Evolutionary conservation across 306 rosid genomes (phyloP).

Genomic region (Gastrolobium bilobum): DNA sequence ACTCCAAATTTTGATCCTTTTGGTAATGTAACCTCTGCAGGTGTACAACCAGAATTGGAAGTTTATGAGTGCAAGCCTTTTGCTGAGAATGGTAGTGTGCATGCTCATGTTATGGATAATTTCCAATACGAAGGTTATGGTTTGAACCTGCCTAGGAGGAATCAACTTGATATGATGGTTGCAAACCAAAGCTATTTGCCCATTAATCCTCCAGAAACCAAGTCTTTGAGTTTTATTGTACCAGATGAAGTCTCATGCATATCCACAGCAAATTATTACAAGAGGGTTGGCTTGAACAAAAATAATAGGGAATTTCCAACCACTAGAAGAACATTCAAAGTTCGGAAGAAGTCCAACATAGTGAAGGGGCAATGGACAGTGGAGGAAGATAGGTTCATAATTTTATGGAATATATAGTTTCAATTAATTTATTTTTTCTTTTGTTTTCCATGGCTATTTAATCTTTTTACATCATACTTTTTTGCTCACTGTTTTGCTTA

Average conservation of each 20-base stretch:
- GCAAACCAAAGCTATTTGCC: constrained; percentile 50
- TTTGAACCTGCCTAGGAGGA: constrained; percentile 56
- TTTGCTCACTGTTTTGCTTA: not conserved
- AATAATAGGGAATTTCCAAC: constrained; percentile 49
- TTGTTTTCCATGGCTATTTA: constrained; percentile 5
- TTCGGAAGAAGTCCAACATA: constrained; percentile 61
- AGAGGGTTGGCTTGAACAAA: constrained; percentile 53
- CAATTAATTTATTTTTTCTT: not conserved
- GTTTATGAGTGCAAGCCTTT: constrained; percentile 62
- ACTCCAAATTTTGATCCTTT: constrained; percentile 57
- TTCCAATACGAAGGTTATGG: constrained; percentile 58
- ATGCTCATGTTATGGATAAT: constrained; percentile 68
- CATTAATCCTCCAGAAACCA: constrained; percentile 52
- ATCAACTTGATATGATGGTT: constrained; percentile 54
- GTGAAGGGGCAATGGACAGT: constrained; percentile 95
- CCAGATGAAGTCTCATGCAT: constrained; percentile 82
- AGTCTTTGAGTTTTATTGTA: constrained; percentile 61
- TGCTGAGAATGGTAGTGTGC: constrained; percentile 46
- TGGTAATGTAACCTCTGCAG: constrained; percentile 45
- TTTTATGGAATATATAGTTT: not conserved
- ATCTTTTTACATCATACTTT: constrained; percentile 8
- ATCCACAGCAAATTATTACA: constrained; percentile 57
- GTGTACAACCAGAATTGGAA: constrained; percentile 51
- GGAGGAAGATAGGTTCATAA: constrained; percentile 86
- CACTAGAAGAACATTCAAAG: constrained; percentile 59